Evolutionary conservation across 2,329 filamentous ascomycete genomes (phyloP).

Genomic region (Microsporum audouinii): DNA sequence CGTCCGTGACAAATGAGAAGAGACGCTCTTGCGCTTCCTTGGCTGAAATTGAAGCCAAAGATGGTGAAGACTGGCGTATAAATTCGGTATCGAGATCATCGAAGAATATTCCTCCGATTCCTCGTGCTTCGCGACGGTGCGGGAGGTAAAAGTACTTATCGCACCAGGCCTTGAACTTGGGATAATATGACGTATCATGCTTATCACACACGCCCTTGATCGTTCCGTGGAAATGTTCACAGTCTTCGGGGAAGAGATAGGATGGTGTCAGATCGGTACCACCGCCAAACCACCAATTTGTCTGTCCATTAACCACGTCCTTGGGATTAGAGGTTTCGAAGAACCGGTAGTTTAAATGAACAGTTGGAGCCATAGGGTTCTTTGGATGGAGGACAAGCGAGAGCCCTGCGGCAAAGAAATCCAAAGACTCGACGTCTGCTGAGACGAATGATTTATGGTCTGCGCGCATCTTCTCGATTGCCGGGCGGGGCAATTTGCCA

Average conservation of each 20-base stretch:
- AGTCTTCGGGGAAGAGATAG: conserved; percentile 95
- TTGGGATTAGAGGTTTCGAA: conserved; percentile 88
- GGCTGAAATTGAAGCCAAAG: conserved; percentile 34
- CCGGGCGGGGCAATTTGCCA: conserved; percentile 72
- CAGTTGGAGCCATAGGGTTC: conserved; percentile 95
- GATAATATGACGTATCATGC: conserved; percentile 85
- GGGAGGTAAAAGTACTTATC: conserved; percentile 95
- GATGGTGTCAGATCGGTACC: conserved; percentile 86
- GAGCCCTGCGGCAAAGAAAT: conserved; percentile 90
- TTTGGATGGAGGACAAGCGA: conserved; percentile 86
- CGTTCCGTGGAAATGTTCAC: conserved; percentile 87
- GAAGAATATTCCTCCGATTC: conserved; percentile 95
- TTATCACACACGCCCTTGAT: conserved; percentile 89
- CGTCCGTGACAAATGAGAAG: conserved; percentile 80
- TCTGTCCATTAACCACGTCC: conserved; percentile 54
- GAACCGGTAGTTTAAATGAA: conserved; percentile 97
- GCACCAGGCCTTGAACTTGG: conserved; percentile 95
- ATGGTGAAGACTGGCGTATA: conserved; percentile 16
- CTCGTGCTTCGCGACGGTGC: conserved; percentile 75
- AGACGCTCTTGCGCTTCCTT: conserved; percentile 80
- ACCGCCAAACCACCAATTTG: conserved; percentile 93
- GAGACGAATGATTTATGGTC: conserved; percentile 85
- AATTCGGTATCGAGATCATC: conserved; percentile 71
- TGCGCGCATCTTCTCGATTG: conserved; percentile 83
- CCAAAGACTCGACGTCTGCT: conserved; percentile 64